phyloP scores from a whole-genome alignment of 129 eudicot genomes.

The Helianthus tuberosus region DNA sequence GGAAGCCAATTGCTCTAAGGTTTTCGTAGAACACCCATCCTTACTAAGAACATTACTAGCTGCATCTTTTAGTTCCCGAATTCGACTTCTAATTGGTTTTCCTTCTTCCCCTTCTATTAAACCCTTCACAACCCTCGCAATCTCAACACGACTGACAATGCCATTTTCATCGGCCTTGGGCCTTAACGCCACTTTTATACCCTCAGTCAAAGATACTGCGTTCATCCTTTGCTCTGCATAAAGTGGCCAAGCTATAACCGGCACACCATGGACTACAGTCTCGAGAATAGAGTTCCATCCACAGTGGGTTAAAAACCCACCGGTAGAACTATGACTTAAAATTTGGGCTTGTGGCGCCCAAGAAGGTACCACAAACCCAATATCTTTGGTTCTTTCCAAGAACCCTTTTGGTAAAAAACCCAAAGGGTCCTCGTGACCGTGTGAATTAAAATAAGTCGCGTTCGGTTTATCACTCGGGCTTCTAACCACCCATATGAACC shows the following conservation, averaged over 20 bases:
- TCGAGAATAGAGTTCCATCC: conserved; percentile 74
- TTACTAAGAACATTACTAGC: conserved; percentile 39
- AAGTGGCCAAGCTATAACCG: conserved; percentile 65
- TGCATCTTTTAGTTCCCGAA: conserved; percentile 44
- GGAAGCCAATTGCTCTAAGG: conserved; percentile 41
- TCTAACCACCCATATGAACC: conserved; percentile 66
- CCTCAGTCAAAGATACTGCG: conserved; percentile 53
- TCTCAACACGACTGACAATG: conserved; percentile 41
- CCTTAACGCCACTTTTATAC: conserved; percentile 44
- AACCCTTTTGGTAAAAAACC: conserved; percentile 52
- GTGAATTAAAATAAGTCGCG: conserved; percentile 32
- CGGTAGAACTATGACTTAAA: conserved; percentile 43
- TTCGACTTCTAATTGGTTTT: conserved; percentile 34
- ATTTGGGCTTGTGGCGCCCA: conserved; percentile 70
- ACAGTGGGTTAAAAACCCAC: conserved; percentile 67
- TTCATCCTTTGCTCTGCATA: conserved; percentile 72
- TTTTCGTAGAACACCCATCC: conserved; percentile 52
- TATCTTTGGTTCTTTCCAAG: conserved; percentile 44
- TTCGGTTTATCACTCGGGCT: conserved; percentile 47
- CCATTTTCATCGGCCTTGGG: conserved; percentile 42
- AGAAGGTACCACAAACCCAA: conserved; percentile 46
- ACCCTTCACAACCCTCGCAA: conserved; percentile 39
- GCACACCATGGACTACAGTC: conserved; percentile 50
- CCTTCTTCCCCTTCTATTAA: conserved; percentile 68
- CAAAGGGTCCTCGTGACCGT: conserved; percentile 34